Evolutionary conservation across 2,329 filamentous ascomycete genomes (phyloP).

Genomic region (Monosporascus sp.): DNA sequence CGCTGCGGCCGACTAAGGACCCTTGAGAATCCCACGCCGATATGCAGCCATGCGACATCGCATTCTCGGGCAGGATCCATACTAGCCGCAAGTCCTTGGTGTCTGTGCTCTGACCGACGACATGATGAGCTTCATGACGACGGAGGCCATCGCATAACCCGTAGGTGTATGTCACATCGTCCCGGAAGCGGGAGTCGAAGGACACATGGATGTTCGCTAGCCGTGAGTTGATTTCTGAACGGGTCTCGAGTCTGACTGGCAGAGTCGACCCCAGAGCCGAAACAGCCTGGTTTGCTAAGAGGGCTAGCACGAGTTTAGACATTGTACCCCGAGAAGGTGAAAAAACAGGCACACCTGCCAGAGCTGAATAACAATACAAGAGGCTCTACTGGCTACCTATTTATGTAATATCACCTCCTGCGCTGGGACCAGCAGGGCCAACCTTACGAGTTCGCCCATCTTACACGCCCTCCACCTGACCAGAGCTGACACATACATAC

Average conservation of each 20-base stretch:
- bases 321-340: neutral
- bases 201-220: slow-evolving; percentile 29
- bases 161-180: slow-evolving; percentile 27
- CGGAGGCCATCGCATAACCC: slow-evolving; percentile 21
- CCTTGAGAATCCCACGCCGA: slow-evolving; percentile 32
- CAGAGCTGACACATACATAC: too few relatives aligned
- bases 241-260: slow-evolving; percentile 30
- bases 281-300: neutral
- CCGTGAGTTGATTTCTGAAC: slow-evolving; percentile 26
- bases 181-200: slow-evolving; percentile 16
- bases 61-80: slow-evolving; percentile 28
- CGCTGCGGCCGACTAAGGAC: slow-evolving; percentile 29
- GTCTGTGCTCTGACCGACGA: slow-evolving; percentile 14
- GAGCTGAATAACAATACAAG: neutral
- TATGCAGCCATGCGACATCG: slow-evolving; percentile 30
- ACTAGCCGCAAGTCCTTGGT: slow-evolving; percentile 23
- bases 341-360: neutral
- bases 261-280: slow-evolving; percentile 5
- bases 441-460: neutral
- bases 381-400: neutral
- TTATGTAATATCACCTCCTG: neutral
- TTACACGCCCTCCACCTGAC: too few relatives aligned
- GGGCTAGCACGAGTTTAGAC: neutral
- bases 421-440: neutral
- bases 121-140: slow-evolving; percentile 20